phyloP scores from a whole-genome alignment of 2,329 filamentous ascomycete genomes.

The Calonectria leucothoes region DNA sequence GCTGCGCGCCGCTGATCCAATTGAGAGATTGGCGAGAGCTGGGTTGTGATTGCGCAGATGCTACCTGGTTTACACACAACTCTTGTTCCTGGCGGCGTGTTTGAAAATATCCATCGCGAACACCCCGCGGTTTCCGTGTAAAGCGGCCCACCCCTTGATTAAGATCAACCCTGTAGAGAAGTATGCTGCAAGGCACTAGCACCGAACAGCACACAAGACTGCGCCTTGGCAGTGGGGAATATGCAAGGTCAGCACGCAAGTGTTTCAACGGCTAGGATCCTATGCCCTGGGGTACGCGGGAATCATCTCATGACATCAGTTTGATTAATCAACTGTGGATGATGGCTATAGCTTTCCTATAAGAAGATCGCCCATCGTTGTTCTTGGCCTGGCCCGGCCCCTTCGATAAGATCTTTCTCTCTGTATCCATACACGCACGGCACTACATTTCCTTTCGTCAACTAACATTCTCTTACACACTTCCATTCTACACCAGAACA shows the following conservation, averaged over 20 bases:
- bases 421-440: background rate
- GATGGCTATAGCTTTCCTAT: background rate
- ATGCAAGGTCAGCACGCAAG: slow-evolving; percentile 1
- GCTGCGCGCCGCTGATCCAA: background rate
- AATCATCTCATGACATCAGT: background rate
- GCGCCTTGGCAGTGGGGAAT: background rate
- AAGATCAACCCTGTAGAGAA: background rate
- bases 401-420: background rate
- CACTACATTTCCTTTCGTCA: background rate
- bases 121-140: background rate
- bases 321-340: background rate
- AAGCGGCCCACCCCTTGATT: background rate
- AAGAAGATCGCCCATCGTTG: background rate
- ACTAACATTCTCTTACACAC: background rate
- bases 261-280: background rate
- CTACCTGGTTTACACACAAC: background rate
- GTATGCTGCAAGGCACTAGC: background rate
- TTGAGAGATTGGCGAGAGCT: background rate
- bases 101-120: background rate
- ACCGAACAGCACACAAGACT: background rate
- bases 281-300: background rate
- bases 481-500: background rate
- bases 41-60: background rate
- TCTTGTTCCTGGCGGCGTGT: background rate
- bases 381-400: background rate